These are phyloP conservation scores for Halophytophthora polymorphica DNA, from an alignment of 352 stramenopile species.

Conservation along the genomic window DNA sequence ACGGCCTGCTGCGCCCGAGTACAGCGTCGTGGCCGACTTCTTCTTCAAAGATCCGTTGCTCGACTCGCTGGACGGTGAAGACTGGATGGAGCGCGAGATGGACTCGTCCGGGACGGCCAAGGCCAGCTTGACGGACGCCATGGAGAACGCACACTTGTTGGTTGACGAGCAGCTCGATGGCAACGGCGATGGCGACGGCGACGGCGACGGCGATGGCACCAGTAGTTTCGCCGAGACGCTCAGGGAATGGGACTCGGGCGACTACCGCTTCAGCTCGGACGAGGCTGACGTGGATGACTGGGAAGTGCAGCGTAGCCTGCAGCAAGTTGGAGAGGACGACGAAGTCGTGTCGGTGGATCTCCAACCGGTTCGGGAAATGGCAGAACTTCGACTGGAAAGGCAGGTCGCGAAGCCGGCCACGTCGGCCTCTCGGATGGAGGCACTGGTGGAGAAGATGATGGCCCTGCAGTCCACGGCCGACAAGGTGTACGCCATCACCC, in stretches of 20 bases:
- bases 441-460: conserved; percentile 26
- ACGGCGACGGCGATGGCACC: conserved; percentile 12
- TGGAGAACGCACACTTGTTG: conserved; percentile 6
- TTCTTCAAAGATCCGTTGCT: conserved; percentile 12
- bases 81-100: neutral
- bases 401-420: too few relatives aligned
- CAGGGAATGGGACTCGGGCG: conserved; percentile 19
- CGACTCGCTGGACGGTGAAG: neutral
- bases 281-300: conserved; percentile 4
- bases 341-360: too few relatives aligned
- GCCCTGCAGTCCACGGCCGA: conserved; percentile 36
- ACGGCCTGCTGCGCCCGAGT: conserved; percentile 18
- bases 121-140: conserved; percentile 4
- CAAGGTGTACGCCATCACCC: conserved; percentile 37
- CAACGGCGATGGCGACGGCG: conserved; percentile 16
- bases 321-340: conserved; percentile 20
- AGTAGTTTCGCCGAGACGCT: conserved; percentile 15
- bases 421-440: too few relatives aligned
- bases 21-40: conserved; percentile 24
- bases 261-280: conserved; percentile 7
- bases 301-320: conserved; percentile 7
- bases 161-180: conserved; percentile 16
- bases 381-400: too few relatives aligned
- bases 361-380: too few relatives aligned
- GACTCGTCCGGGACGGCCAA: conserved; percentile 10